Evolutionary conservation across 2,329 filamentous ascomycete genomes (phyloP), one percentile per base, ranked within the genome.

Genomic region (Paecilomyces fulvus): DNA sequence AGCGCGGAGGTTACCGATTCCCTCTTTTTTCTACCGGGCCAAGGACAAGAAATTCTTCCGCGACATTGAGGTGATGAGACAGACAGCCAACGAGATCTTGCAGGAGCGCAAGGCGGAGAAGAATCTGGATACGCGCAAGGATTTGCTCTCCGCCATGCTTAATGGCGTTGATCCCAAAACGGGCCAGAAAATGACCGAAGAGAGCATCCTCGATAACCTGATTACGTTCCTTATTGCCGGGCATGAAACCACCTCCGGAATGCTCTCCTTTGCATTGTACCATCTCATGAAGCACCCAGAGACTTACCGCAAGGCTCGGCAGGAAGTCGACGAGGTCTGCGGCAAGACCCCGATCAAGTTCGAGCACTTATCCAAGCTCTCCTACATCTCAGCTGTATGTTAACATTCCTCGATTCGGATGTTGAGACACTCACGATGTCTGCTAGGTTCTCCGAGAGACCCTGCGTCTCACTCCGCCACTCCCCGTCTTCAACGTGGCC

Each of bases 121-220:
- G 59, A 85, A 83, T 33, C 9, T 10, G 3, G 30, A 33, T 14
- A 5, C 23, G 23, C 23, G 23, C 23, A 9, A 33, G 55, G 87
- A 89, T 66, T 72, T 89, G 12, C 69, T 89, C 14, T 80, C 80
- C 54, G 81, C 83, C 51, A 88, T 90, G 86, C 70, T 90, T 31
- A 75, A 82, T 6, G 84, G 83, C 0, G 77, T 76, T n/a, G 86
- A 89, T 64, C 78, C 83, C 1, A 80, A 82, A 67, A 88, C 85
- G 7, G 84, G 85, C n/a, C 75, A 84, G 61, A 78, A 76, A 25
- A 72, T 89, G 60, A 78, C 73, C 2, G 82, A 87, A 57, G 73
- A 79, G 8, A 79, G 75, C 57, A 85, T 88, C 59, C 78, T 80
- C 12, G 78, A 84, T 65, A 86, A 89, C 59, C 80, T 89, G 68